Evolutionary conservation across 768 basidiomycete genomes (phyloP).

Genomic region (Megacollybia marginata): DNA sequence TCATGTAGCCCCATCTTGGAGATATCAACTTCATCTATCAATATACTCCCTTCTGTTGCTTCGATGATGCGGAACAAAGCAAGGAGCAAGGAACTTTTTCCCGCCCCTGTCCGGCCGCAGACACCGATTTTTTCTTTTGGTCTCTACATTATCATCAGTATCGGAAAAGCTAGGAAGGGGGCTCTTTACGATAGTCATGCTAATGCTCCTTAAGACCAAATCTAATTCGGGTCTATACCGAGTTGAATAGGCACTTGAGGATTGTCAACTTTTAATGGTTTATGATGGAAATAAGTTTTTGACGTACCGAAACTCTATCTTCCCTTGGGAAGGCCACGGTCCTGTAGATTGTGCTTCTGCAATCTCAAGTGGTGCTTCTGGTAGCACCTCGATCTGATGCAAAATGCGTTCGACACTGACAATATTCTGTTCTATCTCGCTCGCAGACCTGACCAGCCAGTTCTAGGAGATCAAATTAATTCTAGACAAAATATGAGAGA

Average conservation of each 20-base stretch:
- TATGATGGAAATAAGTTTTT: neutral
- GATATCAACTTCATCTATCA: conserved; percentile 73
- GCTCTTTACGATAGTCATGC: conserved; percentile 52
- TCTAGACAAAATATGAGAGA: neutral
- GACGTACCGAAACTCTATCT: conserved; percentile 59
- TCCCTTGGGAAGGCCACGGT: conserved; percentile 69
- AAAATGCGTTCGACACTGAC: conserved; percentile 85
- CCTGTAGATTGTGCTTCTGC: conserved; percentile 44
- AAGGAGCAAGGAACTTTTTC: conserved; percentile 68
- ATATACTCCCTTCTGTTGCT: conserved; percentile 55
- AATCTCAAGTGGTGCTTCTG: conserved; percentile 72
- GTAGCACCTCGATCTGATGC: conserved; percentile 66
- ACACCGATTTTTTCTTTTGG: conserved; percentile 87
- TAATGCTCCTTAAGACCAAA: conserved; percentile 70
- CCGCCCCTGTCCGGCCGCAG: conserved; percentile 74
- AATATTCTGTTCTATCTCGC: conserved; percentile 87
- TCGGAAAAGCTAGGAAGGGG: neutral
- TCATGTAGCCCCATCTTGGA: conserved; percentile 70
- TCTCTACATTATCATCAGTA: conserved; percentile 31
- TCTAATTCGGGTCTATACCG: conserved; percentile 78
- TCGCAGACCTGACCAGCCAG: conserved; percentile 76
- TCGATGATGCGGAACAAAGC: conserved; percentile 77
- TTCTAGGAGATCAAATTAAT: conserved; percentile 36
- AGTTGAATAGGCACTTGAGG: conserved; percentile 57
- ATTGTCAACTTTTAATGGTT: neutral